Percentiles rank a stretch among this genome's conserved stretches.
These are phyloP conservation scores for Ephemerocybe angulata DNA, from an alignment of 768 basidiomycete species.

Conservation along the genomic window DNA sequence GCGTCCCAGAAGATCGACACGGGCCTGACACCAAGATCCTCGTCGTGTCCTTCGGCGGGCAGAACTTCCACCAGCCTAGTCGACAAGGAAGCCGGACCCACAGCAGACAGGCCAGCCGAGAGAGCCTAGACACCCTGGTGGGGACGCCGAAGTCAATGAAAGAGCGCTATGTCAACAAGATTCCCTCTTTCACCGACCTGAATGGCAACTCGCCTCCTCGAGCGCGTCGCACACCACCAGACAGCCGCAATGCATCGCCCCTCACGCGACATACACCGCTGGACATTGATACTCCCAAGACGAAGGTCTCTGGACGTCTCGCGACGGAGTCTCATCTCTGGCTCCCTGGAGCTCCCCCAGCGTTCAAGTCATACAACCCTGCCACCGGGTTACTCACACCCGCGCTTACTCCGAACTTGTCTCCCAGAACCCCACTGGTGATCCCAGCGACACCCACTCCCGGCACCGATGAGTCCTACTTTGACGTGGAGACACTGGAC, in stretches of 20 bases:
- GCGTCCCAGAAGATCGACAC: constrained; percentile 51
- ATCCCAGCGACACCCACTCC: constrained; percentile 19
- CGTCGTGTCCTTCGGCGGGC: constrained; percentile 79
- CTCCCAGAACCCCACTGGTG: constrained; percentile 11
- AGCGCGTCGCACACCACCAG: no score
- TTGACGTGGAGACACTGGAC: constrained; percentile 11
- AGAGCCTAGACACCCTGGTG: constrained; percentile 8
- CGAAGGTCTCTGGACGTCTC: constrained; percentile 24
- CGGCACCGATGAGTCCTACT: neutral
- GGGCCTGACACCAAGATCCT: constrained; percentile 52
- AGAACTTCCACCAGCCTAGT: constrained; percentile 60
- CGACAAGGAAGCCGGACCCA: constrained; percentile 31
- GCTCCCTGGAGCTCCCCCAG: constrained; percentile 57
- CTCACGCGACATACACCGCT: neutral
- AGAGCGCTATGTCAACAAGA: neutral
- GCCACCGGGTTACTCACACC: no score
- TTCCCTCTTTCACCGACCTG: no score
- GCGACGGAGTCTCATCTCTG: constrained; percentile 52
- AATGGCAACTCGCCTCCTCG: no score
- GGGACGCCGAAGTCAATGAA: neutral
- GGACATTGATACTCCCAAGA: neutral
- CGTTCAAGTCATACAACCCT: constrained; percentile 39
- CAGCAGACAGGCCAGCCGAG: constrained; percentile 27
- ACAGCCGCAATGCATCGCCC: no score
- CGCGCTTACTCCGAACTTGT: constrained; percentile 2